Conservation (phyloP, 257 asterid genomes). For the Knoxia roxburghii region DNA sequence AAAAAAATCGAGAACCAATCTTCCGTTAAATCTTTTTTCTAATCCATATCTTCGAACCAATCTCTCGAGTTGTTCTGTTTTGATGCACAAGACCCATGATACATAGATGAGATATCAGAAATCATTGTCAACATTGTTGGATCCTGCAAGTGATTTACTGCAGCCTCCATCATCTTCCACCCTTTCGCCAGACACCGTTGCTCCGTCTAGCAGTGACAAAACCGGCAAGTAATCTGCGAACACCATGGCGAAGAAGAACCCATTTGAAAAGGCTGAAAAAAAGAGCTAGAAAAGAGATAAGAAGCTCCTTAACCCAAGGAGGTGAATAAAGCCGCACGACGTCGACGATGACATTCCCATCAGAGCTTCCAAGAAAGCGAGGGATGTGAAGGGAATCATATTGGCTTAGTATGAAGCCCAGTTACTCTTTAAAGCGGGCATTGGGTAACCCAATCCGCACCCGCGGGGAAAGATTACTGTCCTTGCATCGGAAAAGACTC, state of each 20-base stretch:
- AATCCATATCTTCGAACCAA: too few relatives aligned
- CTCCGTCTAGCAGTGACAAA: background rate
- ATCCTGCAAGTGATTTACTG: constrained; percentile 60
- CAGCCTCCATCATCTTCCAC: constrained; percentile 75
- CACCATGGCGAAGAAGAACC: background rate
- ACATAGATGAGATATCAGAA: background rate
- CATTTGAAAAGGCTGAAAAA: background rate
- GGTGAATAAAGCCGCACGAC: background rate
- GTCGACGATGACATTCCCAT: constrained; percentile 21
- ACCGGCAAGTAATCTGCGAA: too few relatives aligned
- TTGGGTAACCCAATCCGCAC: constrained; percentile 28
- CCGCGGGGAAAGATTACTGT: constrained; percentile 33
- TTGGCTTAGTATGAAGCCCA: constrained; percentile 43
- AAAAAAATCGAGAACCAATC: too few relatives aligned
- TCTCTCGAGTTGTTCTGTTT: too few relatives aligned
- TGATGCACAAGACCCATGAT: too few relatives aligned
- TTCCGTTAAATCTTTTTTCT: too few relatives aligned
- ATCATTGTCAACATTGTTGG: constrained; percentile 32
- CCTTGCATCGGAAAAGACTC: constrained; percentile 46
- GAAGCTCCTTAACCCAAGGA: background rate
- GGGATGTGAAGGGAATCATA: constrained; percentile 27
- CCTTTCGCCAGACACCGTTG: constrained; percentile 24
- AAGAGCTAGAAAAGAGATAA: background rate
- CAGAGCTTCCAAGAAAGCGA: constrained; percentile 18
- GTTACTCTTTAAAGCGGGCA: constrained; percentile 51